phyloP scores from a whole-genome alignment of 73 alveolate species.

The Paramecium sonneborni region DNA sequence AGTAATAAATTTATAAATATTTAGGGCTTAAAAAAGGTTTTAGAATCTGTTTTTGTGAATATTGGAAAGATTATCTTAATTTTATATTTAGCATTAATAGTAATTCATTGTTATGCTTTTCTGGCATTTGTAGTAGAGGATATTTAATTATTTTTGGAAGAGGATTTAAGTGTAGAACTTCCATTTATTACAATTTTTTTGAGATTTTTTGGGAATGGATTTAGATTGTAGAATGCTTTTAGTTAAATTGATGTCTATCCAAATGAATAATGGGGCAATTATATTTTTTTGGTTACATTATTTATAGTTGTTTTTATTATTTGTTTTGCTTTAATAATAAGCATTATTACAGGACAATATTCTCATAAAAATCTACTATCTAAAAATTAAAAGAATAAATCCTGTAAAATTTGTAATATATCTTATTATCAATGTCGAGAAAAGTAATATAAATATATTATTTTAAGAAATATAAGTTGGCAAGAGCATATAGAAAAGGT shows the following conservation, averaged over 20 bases:
- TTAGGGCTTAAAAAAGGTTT: background rate
- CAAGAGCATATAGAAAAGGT: background rate
- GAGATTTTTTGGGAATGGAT: constrained; percentile 7
- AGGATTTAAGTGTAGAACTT: background rate
- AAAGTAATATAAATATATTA: background rate
- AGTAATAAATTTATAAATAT: background rate
- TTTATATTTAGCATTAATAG: background rate
- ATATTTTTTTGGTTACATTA: background rate
- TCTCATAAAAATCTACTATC: background rate
- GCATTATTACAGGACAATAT: background rate
- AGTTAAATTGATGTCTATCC: background rate
- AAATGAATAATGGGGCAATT: constrained; percentile 39
- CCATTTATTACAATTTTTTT: background rate
- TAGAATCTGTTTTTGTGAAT: background rate
- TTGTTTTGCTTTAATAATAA: background rate
- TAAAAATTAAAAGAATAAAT: background rate
- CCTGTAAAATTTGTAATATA: constrained; percentile 5
- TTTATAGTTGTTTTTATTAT: background rate
- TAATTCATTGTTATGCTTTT: constrained; percentile 44
- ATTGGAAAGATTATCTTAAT: background rate
- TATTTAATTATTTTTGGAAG: background rate
- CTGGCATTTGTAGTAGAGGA: background rate
- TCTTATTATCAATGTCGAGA: constrained; percentile 3
- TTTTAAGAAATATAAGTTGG: constrained; percentile 40
- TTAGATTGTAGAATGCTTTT: background rate